Evolutionary conservation across 129 eudicot genomes (phyloP), one percentile per base, ranked within the genome.

Genomic region (Deinandra increscens): DNA sequence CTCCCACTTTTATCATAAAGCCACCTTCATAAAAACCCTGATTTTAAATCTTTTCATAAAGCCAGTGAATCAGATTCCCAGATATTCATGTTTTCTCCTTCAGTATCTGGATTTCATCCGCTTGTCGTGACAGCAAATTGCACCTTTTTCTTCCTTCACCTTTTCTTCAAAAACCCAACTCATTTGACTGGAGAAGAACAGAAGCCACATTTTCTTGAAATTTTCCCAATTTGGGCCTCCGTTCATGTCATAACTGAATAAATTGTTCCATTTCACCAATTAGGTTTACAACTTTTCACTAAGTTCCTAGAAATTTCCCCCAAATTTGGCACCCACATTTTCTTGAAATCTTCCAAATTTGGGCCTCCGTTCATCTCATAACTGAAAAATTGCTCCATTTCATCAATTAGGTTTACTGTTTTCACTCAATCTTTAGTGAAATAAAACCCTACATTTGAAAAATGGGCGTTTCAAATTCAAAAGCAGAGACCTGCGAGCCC

Each of bases 401-500:
- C n/a, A n/a, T n/a, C n/a, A n/a, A n/a, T n/a, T n/a, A n/a, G n/a
- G n/a, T 33, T 33, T 33, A 5, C 37, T 33, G 37, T 33, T 33
- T 33, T 33, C 37, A 33, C 37, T 33, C 37, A 33, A 2, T 33
- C 5, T 33, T 41, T 64, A 1, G 3, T 42, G 38, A n/a, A 41
- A 11, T 23, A 15, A 23, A 13, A 42, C 43, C 34, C n/a, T 23
- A 9, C 37, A 37, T 46, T 53, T 17, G 31, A 26, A 54, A 63
- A 72, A 88, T 92, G 98, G 96, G 95, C 13, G 79, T 72, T 42
- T 39, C 95, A 14, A 84, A 69, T 75, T 92, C 96, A 4, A 92
- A 88, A 79, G 9, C 78, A 10, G 95, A 92, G 71, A 83, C 80
- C 36, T 82, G 86, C 54, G 81, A 69, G 22, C 96, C 98, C 26